A percentile compares a stretch with the other conserved stretches of the same genome.
Conservation (phyloP, 2,329 filamentous ascomycete genomes). For the Alternaria sp. region DNA sequence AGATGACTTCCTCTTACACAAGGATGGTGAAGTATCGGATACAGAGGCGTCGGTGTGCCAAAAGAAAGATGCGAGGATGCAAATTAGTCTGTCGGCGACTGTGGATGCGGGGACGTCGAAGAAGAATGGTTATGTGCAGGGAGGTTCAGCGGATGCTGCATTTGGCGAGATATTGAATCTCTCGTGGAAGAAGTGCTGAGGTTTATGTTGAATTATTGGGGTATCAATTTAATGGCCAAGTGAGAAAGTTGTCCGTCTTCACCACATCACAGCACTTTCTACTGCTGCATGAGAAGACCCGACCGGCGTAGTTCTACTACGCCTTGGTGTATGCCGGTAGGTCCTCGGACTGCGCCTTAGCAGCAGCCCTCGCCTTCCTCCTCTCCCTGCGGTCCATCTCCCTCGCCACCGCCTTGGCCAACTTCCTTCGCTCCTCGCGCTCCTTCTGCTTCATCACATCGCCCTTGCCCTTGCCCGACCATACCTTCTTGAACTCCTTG, state of each 20-base stretch:
- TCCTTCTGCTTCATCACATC: constrained; percentile 42
- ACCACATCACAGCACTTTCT: not conserved
- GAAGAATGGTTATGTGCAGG: constrained; percentile 27
- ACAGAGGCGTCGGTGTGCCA: constrained; percentile 31
- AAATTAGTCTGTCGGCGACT: constrained; percentile 35
- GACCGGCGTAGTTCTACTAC: constrained; percentile 10
- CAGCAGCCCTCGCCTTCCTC: constrained; percentile 35
- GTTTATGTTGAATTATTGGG: not conserved
- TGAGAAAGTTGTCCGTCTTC: constrained; percentile 11
- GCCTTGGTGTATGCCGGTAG: constrained; percentile 39
- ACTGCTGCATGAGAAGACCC: not conserved
- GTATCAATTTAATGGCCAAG: constrained; percentile 19
- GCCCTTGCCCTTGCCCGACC: constrained; percentile 40
- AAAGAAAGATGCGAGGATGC: constrained; percentile 37
- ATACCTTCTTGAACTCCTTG: constrained; percentile 44
- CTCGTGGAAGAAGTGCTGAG: constrained; percentile 37
- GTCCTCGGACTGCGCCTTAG: constrained; percentile 29
- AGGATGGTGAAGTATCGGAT: constrained; percentile 36
- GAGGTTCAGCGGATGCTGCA: constrained; percentile 23
- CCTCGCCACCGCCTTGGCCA: constrained; percentile 44
- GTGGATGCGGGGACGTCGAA: constrained; percentile 22
- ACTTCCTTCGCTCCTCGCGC: constrained; percentile 43
- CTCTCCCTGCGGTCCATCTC: constrained; percentile 41
- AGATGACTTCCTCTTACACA: constrained; percentile 38
- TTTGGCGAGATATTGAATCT: constrained; percentile 37